phyloP scores from a whole-genome alignment of 1,284 basidiomycete genomes.

The Schizophyllum amplum region DNA sequence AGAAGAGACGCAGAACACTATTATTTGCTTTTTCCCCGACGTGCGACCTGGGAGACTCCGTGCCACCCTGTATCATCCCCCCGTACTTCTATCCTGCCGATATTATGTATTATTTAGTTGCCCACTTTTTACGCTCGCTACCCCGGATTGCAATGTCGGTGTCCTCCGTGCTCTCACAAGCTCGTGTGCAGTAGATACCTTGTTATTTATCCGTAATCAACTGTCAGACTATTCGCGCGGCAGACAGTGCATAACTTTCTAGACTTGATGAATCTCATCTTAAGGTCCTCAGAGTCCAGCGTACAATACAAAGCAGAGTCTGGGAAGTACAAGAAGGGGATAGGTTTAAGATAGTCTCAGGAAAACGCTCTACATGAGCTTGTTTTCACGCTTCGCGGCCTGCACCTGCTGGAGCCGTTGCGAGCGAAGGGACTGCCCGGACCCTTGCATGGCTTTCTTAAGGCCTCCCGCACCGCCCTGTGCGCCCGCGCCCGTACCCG shows the following conservation, averaged over 20 bases:
- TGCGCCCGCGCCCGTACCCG: constrained; percentile 34
- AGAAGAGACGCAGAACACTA: not conserved
- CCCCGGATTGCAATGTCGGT: not conserved
- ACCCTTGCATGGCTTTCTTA: constrained; percentile 53
- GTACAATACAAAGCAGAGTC: too few species aligned
- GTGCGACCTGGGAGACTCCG: too few species aligned
- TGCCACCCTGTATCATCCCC: not conserved
- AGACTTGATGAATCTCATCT: too few species aligned
- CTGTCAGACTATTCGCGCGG: too few species aligned
- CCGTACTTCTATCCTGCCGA: not conserved
- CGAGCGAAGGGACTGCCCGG: constrained; percentile 58
- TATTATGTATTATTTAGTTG: not conserved
- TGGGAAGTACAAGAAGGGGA: too few species aligned
- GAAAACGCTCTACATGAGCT: too few species aligned
- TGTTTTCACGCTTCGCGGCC: constrained; percentile 70
- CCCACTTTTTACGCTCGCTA: not conserved
- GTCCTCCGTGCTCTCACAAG: not conserved
- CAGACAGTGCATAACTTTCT: too few species aligned
- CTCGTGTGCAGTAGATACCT: not conserved
- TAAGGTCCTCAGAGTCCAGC: too few species aligned
- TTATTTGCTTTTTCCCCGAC: too few species aligned
- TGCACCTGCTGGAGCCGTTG: constrained; percentile 69
- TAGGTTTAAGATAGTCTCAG: too few species aligned
- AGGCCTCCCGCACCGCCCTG: not conserved
- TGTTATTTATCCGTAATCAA: not conserved